Evolutionary conservation across 495 filamentous ascomycete genomes (phyloP).

Genomic region (Penicillium nucicola): DNA sequence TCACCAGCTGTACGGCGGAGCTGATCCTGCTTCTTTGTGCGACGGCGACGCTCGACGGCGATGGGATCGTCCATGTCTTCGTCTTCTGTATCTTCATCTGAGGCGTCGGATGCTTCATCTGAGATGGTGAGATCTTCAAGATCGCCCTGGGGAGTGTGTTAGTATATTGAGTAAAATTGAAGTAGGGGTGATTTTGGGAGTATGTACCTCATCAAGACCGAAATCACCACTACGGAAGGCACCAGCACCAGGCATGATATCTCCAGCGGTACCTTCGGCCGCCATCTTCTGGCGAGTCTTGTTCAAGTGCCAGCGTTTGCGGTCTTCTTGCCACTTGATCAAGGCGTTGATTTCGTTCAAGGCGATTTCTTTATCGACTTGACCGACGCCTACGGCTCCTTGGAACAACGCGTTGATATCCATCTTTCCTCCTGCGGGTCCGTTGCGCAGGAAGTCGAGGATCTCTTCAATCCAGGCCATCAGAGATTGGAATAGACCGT

Average conservation of each 20-base stretch:
- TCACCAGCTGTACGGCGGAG: conserved; percentile 83
- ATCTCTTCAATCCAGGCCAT: conserved; percentile 99
- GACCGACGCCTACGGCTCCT: conserved; percentile 63
- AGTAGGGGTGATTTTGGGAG: not conserved
- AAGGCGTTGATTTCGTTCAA: conserved; percentile 80
- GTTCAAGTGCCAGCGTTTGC: conserved; percentile 95
- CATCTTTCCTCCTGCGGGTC: conserved; percentile 71
- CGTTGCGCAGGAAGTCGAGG: conserved; percentile 84
- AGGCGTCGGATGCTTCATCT: conserved; percentile 63
- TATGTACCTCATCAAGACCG: conserved; percentile 72
- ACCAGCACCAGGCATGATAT: conserved; percentile 43
- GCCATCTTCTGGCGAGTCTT: conserved; percentile 99
- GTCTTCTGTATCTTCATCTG: conserved; percentile 68
- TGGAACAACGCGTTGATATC: conserved; percentile 93
- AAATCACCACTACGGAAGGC: conserved; percentile 78
- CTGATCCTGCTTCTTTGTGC: conserved; percentile 70
- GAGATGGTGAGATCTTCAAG: conserved; percentile 77
- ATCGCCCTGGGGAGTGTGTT: conserved; percentile 48
- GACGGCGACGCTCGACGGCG: conserved; percentile 72
- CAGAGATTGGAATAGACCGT: conserved; percentile 89
- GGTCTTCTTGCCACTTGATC: conserved; percentile 88
- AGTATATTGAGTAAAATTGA: conserved; percentile 10
- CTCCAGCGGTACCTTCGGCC: conserved; percentile 59
- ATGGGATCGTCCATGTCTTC: conserved; percentile 78
- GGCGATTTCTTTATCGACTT: conserved; percentile 66